phyloP scores from a whole-genome alignment of 140 eudicot species.

The Oenanthe javanica region DNA sequence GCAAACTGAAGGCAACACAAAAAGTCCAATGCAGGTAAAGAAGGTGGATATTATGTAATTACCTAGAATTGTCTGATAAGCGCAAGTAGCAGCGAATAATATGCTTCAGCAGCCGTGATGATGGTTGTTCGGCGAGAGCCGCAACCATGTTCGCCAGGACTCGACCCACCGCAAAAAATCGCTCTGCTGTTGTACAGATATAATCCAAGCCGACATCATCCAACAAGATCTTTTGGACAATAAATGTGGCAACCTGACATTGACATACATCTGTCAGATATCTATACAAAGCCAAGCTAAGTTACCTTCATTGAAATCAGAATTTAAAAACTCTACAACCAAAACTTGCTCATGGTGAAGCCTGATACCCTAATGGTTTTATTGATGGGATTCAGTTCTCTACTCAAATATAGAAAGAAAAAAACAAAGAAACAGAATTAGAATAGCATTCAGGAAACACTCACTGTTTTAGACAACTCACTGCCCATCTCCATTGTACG shows the following conservation, averaged over 20 bases:
- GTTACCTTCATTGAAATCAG: not conserved
- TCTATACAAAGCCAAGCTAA: slow-evolving; percentile 4
- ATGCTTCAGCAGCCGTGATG: slow-evolving; percentile 52
- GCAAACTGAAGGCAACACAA: not conserved
- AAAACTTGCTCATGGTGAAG: too few species aligned
- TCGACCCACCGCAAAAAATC: slow-evolving; percentile 89
- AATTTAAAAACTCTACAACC: too few species aligned
- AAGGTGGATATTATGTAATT: not conserved
- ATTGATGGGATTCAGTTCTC: too few species aligned
- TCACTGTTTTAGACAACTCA: slow-evolving; percentile 88
- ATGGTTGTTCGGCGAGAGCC: slow-evolving; percentile 29
- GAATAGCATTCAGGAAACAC: slow-evolving; percentile 19
- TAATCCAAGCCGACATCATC: slow-evolving; percentile 97
- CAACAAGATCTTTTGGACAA: slow-evolving; percentile 78
- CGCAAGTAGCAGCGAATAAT: slow-evolving; percentile 91
- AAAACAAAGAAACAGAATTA: slow-evolving; percentile 6
- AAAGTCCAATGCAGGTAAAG: not conserved
- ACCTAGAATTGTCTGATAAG: slow-evolving; percentile 90
- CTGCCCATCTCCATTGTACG: slow-evolving; percentile 99
- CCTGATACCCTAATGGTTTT: too few species aligned
- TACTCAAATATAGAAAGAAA: not conserved
- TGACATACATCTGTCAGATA: not conserved
- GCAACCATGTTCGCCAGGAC: slow-evolving; percentile 94
- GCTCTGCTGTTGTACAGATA: slow-evolving; percentile 97
- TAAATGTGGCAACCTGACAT: slow-evolving; percentile 91